Percentiles rank a stretch among this genome's conserved stretches.
Evolutionary conservation across 805 yeast genomes (phyloP).

Genomic region (Metschnikowia continentalis): DNA sequence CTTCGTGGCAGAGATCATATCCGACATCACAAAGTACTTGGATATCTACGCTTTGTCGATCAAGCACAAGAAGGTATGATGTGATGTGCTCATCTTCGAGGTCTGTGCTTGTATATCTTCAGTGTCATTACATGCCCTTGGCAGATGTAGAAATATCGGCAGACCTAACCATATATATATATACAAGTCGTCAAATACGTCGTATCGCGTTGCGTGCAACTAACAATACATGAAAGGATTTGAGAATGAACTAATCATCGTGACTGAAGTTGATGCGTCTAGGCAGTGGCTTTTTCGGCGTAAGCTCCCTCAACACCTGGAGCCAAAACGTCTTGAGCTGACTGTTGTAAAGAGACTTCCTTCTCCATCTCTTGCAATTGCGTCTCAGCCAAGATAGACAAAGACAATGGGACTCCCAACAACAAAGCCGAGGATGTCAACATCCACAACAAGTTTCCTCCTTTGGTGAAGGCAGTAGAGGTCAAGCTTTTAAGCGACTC

Average conservation of each 20-base stretch:
- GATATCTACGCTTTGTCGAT: slow-evolving; percentile 84
- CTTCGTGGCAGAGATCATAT: slow-evolving; percentile 73
- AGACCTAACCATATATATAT: slow-evolving; percentile 16
- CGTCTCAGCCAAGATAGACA: slow-evolving; percentile 87
- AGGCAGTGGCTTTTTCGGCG: slow-evolving; percentile 28
- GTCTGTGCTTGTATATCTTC: neutral
- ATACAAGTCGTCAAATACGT: slow-evolving; percentile 21
- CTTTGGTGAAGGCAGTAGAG: slow-evolving; percentile 46
- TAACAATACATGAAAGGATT: neutral
- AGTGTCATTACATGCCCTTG: neutral
- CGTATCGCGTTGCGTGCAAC: slow-evolving; percentile 3
- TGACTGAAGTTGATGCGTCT: slow-evolving; percentile 4
- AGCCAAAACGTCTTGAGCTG: slow-evolving; percentile 69
- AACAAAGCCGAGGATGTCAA: slow-evolving; percentile 77
- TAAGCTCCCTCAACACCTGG: slow-evolving; percentile 56
- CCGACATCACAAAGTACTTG: slow-evolving; percentile 71
- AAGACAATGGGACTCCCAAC: slow-evolving; percentile 87
- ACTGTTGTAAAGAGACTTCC: slow-evolving; percentile 78
- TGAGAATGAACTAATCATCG: slow-evolving; percentile 1
- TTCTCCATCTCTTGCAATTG: slow-evolving; percentile 93
- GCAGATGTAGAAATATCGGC: neutral
- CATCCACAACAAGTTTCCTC: slow-evolving; percentile 82
- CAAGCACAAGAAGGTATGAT: slow-evolving; percentile 61
- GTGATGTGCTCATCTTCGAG: neutral
- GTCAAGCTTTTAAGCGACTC: slow-evolving; percentile 26